These are phyloP conservation scores for Sisymbrium altissimum DNA, from an alignment of 345 rosid species.

Conservation along the genomic window DNA sequence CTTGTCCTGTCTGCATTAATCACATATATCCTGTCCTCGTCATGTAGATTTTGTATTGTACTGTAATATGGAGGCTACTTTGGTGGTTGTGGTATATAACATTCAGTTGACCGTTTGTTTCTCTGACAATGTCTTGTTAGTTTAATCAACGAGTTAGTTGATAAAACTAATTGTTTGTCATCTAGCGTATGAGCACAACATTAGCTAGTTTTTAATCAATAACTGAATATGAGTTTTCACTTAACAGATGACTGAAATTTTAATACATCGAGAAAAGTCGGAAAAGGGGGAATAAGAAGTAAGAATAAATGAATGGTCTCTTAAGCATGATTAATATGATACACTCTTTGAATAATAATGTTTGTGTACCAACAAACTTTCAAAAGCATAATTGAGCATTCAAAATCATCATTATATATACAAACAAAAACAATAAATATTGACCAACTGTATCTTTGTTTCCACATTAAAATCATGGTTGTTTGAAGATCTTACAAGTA, in stretches of 20 bases:
- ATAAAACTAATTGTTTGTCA: not conserved
- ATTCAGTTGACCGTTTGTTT: conserved; percentile 29
- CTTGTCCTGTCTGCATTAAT: conserved; percentile 14
- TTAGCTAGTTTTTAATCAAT: not conserved
- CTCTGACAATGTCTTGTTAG: conserved; percentile 7
- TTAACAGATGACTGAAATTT: not conserved
- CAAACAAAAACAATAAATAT: conserved; percentile 11
- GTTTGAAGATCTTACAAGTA: not conserved
- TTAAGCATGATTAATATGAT: not conserved
- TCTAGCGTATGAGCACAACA: not conserved
- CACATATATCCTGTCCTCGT: not conserved
- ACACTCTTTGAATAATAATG: not conserved
- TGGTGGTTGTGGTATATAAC: conserved; percentile 20
- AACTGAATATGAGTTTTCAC: not conserved
- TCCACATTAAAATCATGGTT: conserved; percentile 14
- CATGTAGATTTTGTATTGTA: conserved; percentile 1
- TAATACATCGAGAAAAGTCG: not conserved
- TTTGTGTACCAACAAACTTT: not conserved
- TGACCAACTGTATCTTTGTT: conserved; percentile 15
- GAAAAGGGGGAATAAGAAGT: not conserved
- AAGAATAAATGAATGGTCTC: not conserved
- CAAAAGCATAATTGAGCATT: not conserved
- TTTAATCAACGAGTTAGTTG: not conserved
- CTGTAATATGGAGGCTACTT: conserved; percentile 16
- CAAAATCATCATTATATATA: not conserved